phyloP scores from a whole-genome alignment of 2,329 filamentous ascomycete species.

The Hymenoscyphus repandus region DNA sequence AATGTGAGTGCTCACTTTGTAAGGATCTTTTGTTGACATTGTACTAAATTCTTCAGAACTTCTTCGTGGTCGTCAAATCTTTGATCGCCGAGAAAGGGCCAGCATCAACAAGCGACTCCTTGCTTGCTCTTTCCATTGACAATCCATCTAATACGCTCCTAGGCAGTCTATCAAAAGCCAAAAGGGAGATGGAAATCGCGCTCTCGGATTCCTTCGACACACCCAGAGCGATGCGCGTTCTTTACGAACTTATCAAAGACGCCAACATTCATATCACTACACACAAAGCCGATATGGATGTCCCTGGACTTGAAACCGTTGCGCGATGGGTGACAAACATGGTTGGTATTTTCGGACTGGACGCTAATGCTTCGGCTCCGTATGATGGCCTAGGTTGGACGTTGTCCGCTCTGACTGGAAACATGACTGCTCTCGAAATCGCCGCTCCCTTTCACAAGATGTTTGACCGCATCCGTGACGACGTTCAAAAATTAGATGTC shows the following conservation, averaged over 20 bases:
- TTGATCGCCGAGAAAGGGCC: constrained; percentile 41
- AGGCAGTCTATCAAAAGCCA: constrained; percentile 36
- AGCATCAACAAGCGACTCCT: constrained; percentile 14
- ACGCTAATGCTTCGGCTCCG: constrained; percentile 51
- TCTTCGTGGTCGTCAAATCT: constrained; percentile 53
- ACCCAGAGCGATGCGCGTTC: constrained; percentile 68
- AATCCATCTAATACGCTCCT: constrained; percentile 28
- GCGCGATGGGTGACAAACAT: constrained; percentile 80
- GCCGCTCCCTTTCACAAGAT: constrained; percentile 44
- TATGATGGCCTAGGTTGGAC: constrained; percentile 55
- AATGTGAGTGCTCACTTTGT: constrained; percentile 43
- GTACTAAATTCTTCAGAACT: constrained; percentile 40
- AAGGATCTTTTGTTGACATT: neutral
- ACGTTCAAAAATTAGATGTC: constrained; percentile 45
- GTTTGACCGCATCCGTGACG: constrained; percentile 41
- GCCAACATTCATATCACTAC: constrained; percentile 60
- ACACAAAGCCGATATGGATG: constrained; percentile 40
- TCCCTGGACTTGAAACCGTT: constrained; percentile 47
- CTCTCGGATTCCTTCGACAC: constrained; percentile 87
- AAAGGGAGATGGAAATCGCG: constrained; percentile 50
- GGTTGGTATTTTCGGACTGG: constrained; percentile 78
- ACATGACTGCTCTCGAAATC: constrained; percentile 38
- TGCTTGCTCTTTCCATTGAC: constrained; percentile 33
- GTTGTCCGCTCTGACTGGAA: constrained; percentile 34
- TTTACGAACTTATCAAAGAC: constrained; percentile 71